Percentiles rank a stretch among this genome's conserved stretches.
phyloP scores from a whole-genome alignment of 1,284 basidiomycete genomes.

The Kalmanozyma brasiliensis region DNA sequence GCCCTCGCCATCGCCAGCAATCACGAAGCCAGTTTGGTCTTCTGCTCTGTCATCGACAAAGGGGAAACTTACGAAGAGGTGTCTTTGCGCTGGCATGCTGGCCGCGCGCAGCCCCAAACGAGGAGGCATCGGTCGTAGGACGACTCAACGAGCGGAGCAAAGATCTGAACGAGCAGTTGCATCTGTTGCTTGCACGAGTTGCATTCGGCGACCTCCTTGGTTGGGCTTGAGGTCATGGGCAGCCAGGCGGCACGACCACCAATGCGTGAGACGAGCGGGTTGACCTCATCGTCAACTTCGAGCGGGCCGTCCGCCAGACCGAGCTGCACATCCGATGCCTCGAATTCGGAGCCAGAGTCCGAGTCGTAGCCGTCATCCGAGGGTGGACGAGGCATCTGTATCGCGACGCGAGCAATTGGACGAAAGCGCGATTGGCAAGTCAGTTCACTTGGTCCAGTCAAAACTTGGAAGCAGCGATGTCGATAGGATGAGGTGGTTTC shows the following conservation, averaged over 20 bases:
- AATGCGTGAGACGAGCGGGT: slow-evolving; percentile 66
- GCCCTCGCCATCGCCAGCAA: slow-evolving; percentile 23
- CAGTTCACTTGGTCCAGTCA: slow-evolving; percentile 1
- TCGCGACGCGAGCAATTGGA: slow-evolving; percentile 2
- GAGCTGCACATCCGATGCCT: slow-evolving; percentile 57
- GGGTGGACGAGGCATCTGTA: slow-evolving; percentile 45
- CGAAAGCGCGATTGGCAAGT: slow-evolving; percentile 1
- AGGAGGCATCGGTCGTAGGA: slow-evolving; percentile 62
- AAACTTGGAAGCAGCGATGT: not conserved
- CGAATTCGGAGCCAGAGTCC: slow-evolving; percentile 54
- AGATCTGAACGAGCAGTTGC: slow-evolving; percentile 67
- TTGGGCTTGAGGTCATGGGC: slow-evolving; percentile 48
- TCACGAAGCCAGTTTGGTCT: not conserved
- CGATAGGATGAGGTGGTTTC: slow-evolving; percentile 16
- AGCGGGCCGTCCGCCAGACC: slow-evolving; percentile 63
- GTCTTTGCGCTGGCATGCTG: slow-evolving; percentile 57
- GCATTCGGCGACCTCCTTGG: slow-evolving; percentile 44
- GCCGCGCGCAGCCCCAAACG: slow-evolving; percentile 65
- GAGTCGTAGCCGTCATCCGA: slow-evolving; percentile 60
- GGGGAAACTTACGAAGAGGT: slow-evolving; percentile 56
- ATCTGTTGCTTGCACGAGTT: slow-evolving; percentile 56
- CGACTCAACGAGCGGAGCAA: slow-evolving; percentile 65
- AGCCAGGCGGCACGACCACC: slow-evolving; percentile 65
- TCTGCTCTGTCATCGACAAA: too few species aligned
- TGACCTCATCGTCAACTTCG: slow-evolving; percentile 58